Conservation (phyloP, 768 basidiomycete species). For the Nevesoporus exiguus region DNA sequence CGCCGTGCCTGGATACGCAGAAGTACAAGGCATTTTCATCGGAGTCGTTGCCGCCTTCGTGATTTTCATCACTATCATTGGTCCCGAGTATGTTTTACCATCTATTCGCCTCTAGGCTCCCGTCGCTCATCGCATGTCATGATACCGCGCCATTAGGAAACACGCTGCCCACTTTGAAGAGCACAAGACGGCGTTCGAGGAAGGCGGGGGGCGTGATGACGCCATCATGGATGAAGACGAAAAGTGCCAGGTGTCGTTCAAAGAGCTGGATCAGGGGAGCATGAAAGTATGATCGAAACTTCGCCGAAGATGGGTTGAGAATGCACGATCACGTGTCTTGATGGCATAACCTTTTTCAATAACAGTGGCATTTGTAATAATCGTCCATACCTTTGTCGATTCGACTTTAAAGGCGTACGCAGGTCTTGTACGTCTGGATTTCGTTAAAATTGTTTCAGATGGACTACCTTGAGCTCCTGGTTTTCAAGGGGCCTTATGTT, state of each 20-base stretch:
- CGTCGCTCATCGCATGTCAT: background rate
- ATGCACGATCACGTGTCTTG: background rate
- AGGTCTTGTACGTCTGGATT: background rate
- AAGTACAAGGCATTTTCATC: slow-evolving; percentile 83
- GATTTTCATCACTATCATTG: slow-evolving; percentile 70
- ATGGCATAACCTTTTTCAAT: background rate
- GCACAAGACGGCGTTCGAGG: slow-evolving; percentile 73
- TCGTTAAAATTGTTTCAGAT: background rate
- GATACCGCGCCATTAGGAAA: slow-evolving; percentile 40
- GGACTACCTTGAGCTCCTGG: background rate
- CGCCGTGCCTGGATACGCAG: slow-evolving; percentile 63
- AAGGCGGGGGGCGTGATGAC: slow-evolving; percentile 58
- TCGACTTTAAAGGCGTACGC: background rate
- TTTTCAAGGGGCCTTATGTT: background rate
- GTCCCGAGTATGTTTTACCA: slow-evolving; percentile 62
- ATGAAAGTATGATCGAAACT: slow-evolving; percentile 4
- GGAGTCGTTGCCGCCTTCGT: slow-evolving; percentile 79
- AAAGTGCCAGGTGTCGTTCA: slow-evolving; percentile 3
- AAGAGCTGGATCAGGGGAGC: slow-evolving; percentile 1
- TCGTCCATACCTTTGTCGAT: background rate
- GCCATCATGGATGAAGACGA: slow-evolving; percentile 32
- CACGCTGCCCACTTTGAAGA: slow-evolving; percentile 84
- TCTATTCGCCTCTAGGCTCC: background rate
- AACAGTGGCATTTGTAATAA: background rate
- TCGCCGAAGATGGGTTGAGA: background rate